A percentile compares a stretch with the other conserved stretches of the same genome.
Conservation (phyloP, 2,329 filamentous ascomycete genomes). For the Sporothrix luriei region DNA sequence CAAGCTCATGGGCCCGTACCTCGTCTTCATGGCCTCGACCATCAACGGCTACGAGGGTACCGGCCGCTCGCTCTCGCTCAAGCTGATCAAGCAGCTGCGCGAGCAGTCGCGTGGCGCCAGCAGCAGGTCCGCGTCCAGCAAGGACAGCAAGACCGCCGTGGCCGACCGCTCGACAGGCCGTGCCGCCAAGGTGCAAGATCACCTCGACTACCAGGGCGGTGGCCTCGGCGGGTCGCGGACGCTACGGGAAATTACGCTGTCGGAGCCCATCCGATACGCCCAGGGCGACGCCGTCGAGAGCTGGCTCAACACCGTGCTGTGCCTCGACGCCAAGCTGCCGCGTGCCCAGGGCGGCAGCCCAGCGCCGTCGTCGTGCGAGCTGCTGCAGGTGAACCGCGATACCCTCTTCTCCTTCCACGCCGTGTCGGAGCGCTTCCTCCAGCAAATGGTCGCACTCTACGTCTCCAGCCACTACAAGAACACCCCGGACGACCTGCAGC, state of each 20-base stretch:
- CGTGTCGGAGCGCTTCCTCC: conserved; percentile 93
- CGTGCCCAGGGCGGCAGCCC: conserved; percentile 78
- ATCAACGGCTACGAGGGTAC: conserved; percentile 99
- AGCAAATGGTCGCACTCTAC: conserved; percentile 97
- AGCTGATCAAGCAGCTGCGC: conserved; percentile 93
- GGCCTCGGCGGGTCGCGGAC: conserved; percentile 54
- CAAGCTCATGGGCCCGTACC: conserved; percentile 93
- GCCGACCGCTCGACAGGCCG: conserved; percentile 81
- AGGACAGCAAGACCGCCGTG: conserved; percentile 55
- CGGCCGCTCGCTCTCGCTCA: conserved; percentile 88
- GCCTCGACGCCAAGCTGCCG: conserved; percentile 85
- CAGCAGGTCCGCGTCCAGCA: conserved; percentile 50
- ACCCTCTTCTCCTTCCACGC: conserved; percentile 98
- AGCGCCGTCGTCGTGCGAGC: conserved; percentile 86
- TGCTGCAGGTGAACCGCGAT: conserved; percentile 92
- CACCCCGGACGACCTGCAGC: conserved; percentile 93
- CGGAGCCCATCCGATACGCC: conserved; percentile 92
- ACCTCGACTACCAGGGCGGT: conserved; percentile 59
- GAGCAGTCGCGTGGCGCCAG: conserved; percentile 78
- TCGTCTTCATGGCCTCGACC: conserved; percentile 98
- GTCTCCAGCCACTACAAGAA: conserved; percentile 99
- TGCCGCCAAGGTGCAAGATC: conserved; percentile 64
- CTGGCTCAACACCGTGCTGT: conserved; percentile 93
- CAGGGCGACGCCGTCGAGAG: conserved; percentile 89
- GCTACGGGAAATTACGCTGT: conserved; percentile 86